Percentiles rank a stretch among this genome's conserved stretches.
phyloP scores from a whole-genome alignment of 768 basidiomycete species.

The Tricholoma furcatifolium region DNA sequence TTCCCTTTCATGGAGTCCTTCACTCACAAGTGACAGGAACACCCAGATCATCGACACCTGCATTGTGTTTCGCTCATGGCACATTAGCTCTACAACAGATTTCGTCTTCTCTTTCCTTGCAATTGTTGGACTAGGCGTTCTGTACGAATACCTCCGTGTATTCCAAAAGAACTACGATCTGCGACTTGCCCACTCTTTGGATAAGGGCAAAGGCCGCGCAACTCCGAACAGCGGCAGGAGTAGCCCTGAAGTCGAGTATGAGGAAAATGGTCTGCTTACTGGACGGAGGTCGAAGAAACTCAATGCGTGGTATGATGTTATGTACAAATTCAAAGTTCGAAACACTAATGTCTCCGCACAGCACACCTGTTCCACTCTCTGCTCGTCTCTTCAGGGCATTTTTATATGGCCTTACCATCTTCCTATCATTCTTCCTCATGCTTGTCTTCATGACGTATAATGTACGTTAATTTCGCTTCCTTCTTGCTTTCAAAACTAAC shows the following conservation, averaged over 20 bases:
- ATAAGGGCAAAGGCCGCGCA: constrained; percentile 44
- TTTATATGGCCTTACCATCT: constrained; percentile 74
- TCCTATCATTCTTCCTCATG: constrained; percentile 90
- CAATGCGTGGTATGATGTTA: constrained; percentile 41
- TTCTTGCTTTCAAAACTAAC: neutral
- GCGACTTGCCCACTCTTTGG: constrained; percentile 51
- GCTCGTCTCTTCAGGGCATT: constrained; percentile 59
- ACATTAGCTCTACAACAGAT: constrained; percentile 52
- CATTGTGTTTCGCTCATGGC: constrained; percentile 79
- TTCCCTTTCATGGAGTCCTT: neutral
- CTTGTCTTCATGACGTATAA: constrained; percentile 97
- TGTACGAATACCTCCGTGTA: constrained; percentile 77
- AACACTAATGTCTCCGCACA: constrained; percentile 18
- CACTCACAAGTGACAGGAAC: constrained; percentile 47
- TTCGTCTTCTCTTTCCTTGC: constrained; percentile 67
- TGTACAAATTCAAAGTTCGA: neutral
- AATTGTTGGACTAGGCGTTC: constrained; percentile 66
- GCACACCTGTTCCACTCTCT: constrained; percentile 47
- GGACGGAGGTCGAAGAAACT: constrained; percentile 40
- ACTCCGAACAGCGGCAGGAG: constrained; percentile 23
- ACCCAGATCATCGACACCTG: constrained; percentile 78
- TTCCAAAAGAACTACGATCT: constrained; percentile 60
- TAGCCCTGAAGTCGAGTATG: constrained; percentile 27
- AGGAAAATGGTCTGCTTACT: constrained; percentile 55
- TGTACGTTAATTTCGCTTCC: constrained; percentile 41